A percentile compares a stretch with the other conserved stretches of the same genome.
Conservation (phyloP, 139 green algal genomes). For the Auxenochlorella pyrenoidosa region DNA sequence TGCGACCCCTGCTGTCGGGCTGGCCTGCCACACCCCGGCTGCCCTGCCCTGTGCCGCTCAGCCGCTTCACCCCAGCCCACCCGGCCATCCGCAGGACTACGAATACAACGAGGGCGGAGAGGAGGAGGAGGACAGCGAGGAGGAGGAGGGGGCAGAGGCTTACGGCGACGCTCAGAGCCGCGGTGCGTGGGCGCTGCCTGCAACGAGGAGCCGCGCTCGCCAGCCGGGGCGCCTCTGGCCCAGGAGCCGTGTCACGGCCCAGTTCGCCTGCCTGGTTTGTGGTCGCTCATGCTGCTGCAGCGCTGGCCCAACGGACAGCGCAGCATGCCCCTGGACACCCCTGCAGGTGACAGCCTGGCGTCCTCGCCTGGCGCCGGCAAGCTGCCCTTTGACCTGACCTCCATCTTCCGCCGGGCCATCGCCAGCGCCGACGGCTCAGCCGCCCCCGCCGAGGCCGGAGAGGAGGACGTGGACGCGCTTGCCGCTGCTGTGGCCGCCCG, state of each 20-base stretch:
- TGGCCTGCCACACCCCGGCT: background rate
- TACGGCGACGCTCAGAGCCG: constrained; percentile 31
- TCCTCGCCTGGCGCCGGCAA: background rate
- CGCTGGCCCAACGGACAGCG: background rate
- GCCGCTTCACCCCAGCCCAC: background rate
- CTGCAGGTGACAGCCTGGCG: background rate
- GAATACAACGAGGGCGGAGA: constrained; percentile 33
- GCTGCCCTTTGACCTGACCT: constrained; percentile 12
- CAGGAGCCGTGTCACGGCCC: too few species aligned
- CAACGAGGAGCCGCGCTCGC: background rate
- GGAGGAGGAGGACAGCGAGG: constrained; percentile 6
- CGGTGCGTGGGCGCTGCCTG: background rate
- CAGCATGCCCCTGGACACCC: too few species aligned
- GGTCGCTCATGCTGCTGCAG: too few species aligned
- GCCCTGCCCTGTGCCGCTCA: too few species aligned
- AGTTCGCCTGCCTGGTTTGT: too few species aligned
- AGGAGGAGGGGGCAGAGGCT: background rate
- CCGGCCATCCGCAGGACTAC: constrained; percentile 37
- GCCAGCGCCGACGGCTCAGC: background rate
- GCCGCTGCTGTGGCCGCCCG: background rate
- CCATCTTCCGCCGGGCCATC: constrained; percentile 5
- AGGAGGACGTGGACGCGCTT: constrained; percentile 8
- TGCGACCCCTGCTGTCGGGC: background rate
- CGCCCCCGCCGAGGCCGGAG: background rate
- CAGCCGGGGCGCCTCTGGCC: too few species aligned